Percentiles rank a stretch among this genome's conserved stretches.
These are phyloP conservation scores for Antrodiella citrinella DNA, from an alignment of 768 basidiomycete genomes.

Conservation along the genomic window DNA sequence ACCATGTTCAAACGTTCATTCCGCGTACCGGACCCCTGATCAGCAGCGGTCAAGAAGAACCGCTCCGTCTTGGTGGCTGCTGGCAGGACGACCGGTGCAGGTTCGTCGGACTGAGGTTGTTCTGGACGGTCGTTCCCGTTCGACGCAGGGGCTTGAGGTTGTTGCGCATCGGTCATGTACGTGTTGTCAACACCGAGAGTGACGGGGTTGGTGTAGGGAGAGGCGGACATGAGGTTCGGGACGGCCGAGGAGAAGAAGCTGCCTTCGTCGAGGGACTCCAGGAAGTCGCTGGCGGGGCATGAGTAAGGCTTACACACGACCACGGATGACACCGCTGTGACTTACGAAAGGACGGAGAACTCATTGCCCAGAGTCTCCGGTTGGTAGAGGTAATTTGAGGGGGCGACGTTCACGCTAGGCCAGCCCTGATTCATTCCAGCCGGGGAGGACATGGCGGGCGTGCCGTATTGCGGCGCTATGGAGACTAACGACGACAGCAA, in stretches of 20 bases:
- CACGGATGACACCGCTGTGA: slow-evolving; percentile 8
- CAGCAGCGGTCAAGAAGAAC: slow-evolving; percentile 89
- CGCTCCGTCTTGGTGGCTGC: slow-evolving; percentile 77
- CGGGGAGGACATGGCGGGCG: slow-evolving; percentile 16
- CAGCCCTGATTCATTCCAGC: slow-evolving; percentile 34
- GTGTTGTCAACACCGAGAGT: slow-evolving; percentile 18
- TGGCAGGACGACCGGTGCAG: slow-evolving; percentile 49
- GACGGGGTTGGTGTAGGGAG: slow-evolving; percentile 17
- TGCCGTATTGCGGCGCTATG: slow-evolving; percentile 17
- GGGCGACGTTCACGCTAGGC: slow-evolving; percentile 42
- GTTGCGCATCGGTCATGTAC: slow-evolving; percentile 21
- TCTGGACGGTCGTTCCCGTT: slow-evolving; percentile 13
- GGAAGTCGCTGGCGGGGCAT: slow-evolving; percentile 55
- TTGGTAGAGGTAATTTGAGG: slow-evolving; percentile 53
- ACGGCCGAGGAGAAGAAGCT: slow-evolving; percentile 65
- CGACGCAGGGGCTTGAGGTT: slow-evolving; percentile 9
- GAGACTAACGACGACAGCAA: slow-evolving; percentile 12
- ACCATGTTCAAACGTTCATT: slow-evolving; percentile 87
- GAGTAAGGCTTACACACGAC: not conserved
- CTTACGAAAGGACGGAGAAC: slow-evolving; percentile 73
- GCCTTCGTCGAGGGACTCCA: slow-evolving; percentile 81
- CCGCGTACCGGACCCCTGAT: slow-evolving; percentile 85
- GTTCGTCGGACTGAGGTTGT: slow-evolving; percentile 27
- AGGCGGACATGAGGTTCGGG: slow-evolving; percentile 36
- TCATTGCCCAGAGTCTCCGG: slow-evolving; percentile 74